Conservation (phyloP, 2,329 filamentous ascomycete species). For the Colletotrichum horii region DNA sequence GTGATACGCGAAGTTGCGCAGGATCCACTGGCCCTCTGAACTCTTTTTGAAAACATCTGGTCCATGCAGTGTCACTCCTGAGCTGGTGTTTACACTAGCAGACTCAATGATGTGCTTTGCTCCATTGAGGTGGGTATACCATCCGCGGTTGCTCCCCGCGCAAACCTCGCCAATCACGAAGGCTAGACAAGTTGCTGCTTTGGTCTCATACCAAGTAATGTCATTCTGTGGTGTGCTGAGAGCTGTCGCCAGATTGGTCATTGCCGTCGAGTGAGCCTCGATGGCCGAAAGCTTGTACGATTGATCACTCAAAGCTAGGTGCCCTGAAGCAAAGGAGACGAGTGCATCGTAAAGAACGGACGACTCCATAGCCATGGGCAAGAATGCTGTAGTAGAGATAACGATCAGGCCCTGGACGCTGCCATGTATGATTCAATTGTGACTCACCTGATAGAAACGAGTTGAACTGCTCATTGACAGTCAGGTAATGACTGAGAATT, state of each 20-base stretch:
- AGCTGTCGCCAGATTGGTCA: conserved; percentile 4
- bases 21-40: conserved; percentile 22
- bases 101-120: conserved; percentile 18
- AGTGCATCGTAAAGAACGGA: conserved; percentile 18
- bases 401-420: neutral
- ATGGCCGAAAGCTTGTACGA: conserved; percentile 6
- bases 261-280: conserved; percentile 9
- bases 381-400: neutral
- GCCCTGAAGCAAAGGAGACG: conserved; percentile 13
- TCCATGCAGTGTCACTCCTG: neutral
- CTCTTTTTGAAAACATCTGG: conserved; percentile 17
- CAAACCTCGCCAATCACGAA: conserved; percentile 17
- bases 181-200: conserved; percentile 18
- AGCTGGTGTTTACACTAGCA: neutral
- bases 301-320: conserved; percentile 10
- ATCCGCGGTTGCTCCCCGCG: neutral
- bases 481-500: conserved; percentile 11
- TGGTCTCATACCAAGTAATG: conserved; percentile 14
- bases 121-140: conserved; percentile 18
- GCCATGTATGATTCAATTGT: neutral
- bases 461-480: conserved; percentile 15
- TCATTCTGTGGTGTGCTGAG: conserved; percentile 2
- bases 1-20: conserved; percentile 25
- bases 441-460: conserved; percentile 13
- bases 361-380: conserved; percentile 25